Conservation (phyloP, 306 rosid species). For the Fagus sylvatica region DNA sequence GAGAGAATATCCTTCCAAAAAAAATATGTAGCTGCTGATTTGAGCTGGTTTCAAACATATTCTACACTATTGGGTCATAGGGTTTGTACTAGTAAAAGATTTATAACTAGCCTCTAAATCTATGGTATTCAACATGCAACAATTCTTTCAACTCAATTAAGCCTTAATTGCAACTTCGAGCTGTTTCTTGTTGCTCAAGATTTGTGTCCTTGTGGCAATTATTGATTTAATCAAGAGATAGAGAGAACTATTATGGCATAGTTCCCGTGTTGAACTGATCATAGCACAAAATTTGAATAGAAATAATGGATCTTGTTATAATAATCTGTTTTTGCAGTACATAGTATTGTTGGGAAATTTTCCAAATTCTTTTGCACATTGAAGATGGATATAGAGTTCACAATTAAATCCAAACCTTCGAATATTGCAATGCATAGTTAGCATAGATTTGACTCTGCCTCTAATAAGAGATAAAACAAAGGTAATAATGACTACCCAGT, state of each 20-base stretch:
- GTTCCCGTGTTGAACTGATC: background rate
- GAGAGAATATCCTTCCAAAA: constrained; percentile 13
- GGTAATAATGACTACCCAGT: background rate
- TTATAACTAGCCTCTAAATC: too few species aligned
- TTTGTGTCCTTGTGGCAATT: too few species aligned
- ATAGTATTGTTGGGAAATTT: background rate
- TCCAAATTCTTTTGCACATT: background rate
- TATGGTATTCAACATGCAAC: too few species aligned
- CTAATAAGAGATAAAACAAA: background rate
- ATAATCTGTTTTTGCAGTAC: background rate
- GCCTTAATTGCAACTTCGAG: too few species aligned
- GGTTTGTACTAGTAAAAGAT: background rate
- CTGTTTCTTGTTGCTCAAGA: too few species aligned
- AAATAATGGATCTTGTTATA: background rate
- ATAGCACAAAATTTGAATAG: background rate
- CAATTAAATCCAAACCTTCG: background rate
- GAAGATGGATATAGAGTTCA: background rate
- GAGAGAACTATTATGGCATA: background rate
- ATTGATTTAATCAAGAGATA: too few species aligned
- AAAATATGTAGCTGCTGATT: background rate
- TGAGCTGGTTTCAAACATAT: background rate
- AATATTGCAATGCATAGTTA: background rate
- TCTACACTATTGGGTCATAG: background rate
- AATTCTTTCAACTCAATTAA: background rate
- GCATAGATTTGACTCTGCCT: background rate